phyloP scores from a whole-genome alignment of 257 asterid species.

The Osmanthus fragrans region DNA sequence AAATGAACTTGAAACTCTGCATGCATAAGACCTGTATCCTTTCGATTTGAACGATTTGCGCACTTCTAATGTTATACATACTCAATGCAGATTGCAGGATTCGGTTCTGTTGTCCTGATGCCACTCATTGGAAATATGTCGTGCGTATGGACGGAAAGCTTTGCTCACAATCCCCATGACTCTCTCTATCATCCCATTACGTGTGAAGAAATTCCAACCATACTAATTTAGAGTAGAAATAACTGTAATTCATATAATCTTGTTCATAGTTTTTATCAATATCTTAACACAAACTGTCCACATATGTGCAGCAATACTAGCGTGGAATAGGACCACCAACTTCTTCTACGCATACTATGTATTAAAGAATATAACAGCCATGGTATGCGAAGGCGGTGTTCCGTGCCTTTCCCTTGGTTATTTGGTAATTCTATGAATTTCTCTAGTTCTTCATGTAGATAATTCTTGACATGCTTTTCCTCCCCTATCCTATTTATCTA shows the following conservation, averaged over 20 bases:
- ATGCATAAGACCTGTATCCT: too few relatives aligned
- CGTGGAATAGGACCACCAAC: constrained; percentile 40
- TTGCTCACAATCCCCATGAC: constrained; percentile 23
- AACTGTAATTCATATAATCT: not conserved
- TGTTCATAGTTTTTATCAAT: too few relatives aligned
- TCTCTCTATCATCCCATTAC: constrained; percentile 24
- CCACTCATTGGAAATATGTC: constrained; percentile 29
- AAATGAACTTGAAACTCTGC: too few relatives aligned
- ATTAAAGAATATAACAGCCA: constrained; percentile 46
- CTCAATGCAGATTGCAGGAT: constrained; percentile 19
- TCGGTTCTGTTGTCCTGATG: constrained; percentile 28
- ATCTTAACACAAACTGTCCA: too few relatives aligned
- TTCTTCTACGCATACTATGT: constrained; percentile 54
- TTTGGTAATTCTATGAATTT: constrained; percentile 30
- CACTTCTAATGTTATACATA: too few relatives aligned
- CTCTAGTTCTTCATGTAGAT: not conserved
- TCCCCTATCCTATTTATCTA: too few relatives aligned
- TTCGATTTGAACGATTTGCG: too few relatives aligned
- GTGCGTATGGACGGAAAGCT: constrained; percentile 21
- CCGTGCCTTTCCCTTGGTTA: constrained; percentile 50
- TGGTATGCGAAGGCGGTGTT: constrained; percentile 50
- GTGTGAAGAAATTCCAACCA: not conserved
- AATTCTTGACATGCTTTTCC: not conserved
- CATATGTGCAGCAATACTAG: constrained; percentile 43
- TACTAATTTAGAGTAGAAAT: too few relatives aligned